Evolutionary conservation across 768 basidiomycete species (phyloP).

Genomic region (Pleurotus citrinopileatus): DNA sequence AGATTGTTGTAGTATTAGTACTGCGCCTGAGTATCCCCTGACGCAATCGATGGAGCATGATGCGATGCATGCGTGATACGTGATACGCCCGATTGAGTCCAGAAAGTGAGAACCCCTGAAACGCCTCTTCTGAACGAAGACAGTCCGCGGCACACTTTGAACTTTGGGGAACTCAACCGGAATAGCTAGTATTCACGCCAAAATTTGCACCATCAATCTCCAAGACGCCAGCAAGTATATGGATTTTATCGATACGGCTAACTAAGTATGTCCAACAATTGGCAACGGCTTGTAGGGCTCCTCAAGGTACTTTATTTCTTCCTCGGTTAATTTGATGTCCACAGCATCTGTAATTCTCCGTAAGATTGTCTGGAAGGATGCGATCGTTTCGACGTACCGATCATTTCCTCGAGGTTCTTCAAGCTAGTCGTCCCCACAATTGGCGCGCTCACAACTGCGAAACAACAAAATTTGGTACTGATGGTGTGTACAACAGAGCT

Average conservation of each 20-base stretch:
- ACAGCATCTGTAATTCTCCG: too few species aligned
- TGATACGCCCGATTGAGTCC: not conserved
- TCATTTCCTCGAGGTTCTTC: slow-evolving; percentile 49
- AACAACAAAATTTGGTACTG: not conserved
- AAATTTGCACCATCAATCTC: too few species aligned
- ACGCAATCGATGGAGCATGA: slow-evolving; percentile 8
- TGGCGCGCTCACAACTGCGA: slow-evolving; percentile 47
- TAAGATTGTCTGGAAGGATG: too few species aligned
- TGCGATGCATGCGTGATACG: not conserved
- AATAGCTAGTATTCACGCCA: too few species aligned
- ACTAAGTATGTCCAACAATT: slow-evolving; percentile 37
- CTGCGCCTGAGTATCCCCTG: slow-evolving; percentile 6
- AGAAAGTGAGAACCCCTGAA: not conserved
- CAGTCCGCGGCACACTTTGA: too few species aligned
- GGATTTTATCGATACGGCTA: too few species aligned
- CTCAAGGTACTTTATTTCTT: slow-evolving; percentile 52
- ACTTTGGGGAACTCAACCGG: too few species aligned
- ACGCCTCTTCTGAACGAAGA: too few species aligned
- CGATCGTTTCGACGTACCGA: too few species aligned
- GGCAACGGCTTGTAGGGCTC: slow-evolving; percentile 46
- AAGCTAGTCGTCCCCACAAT: slow-evolving; percentile 55
- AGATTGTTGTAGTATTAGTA: not conserved
- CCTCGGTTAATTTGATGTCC: slow-evolving; percentile 41
- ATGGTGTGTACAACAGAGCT: not conserved
- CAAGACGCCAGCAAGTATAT: too few species aligned